Conservation (phyloP, 805 yeast genomes). For the Candida bentonensis region DNA sequence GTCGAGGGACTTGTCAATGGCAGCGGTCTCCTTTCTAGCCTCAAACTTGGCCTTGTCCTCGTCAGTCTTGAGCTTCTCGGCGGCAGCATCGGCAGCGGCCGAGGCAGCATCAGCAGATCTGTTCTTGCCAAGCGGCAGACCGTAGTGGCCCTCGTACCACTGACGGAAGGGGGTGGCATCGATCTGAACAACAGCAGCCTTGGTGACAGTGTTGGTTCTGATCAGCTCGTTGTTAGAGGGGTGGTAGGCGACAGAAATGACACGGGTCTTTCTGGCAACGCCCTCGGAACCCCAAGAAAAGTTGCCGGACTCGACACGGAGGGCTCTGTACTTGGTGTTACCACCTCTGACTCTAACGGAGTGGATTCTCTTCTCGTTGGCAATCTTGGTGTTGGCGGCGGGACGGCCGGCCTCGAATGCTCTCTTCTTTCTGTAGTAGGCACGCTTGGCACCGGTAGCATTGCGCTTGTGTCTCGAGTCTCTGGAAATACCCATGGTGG, state of each 20-base stretch:
- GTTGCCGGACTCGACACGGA: conserved; percentile 85
- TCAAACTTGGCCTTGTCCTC: conserved; percentile 48
- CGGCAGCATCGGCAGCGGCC: conserved; percentile 24
- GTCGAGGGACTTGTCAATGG: conserved; percentile 82
- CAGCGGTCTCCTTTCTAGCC: conserved; percentile 71
- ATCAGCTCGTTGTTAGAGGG: conserved; percentile 99
- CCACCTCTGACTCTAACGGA: conserved; percentile 99
- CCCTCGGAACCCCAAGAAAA: conserved; percentile 99
- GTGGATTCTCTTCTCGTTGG: conserved; percentile 91
- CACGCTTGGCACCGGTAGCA: conserved; percentile 99
- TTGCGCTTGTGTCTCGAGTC: conserved; percentile 99
- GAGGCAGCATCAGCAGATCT: conserved; percentile 25
- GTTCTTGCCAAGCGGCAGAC: conserved; percentile 86
- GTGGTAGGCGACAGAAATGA: conserved; percentile 94
- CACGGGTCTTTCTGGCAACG: conserved; percentile 96
- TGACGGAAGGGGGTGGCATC: conserved; percentile 99
- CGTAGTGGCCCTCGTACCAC: conserved; percentile 98
- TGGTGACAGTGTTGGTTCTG: conserved; percentile 98
- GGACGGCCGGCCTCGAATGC: conserved; percentile 99
- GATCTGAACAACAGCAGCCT: conserved; percentile 96
- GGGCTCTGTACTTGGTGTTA: conserved; percentile 98
- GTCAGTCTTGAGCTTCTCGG: conserved; percentile 57
- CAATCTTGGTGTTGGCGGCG: conserved; percentile 98
- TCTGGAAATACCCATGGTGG: conserved; percentile 98
- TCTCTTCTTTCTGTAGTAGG: conserved; percentile 99